Evolutionary conservation across 176 grass and related monocot species (phyloP).

Genomic region (Secale cereale): DNA sequence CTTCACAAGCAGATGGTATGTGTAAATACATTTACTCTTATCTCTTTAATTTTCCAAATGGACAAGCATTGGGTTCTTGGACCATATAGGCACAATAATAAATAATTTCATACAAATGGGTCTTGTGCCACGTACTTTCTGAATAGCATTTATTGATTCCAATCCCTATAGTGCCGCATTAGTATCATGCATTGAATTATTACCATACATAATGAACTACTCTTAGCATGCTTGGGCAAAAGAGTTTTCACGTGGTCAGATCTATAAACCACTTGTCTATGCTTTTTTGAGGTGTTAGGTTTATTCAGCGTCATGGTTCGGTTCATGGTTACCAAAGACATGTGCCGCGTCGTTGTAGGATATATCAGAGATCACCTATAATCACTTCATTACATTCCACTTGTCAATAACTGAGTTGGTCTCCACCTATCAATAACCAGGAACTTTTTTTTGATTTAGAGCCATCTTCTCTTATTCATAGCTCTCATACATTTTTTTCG

Average conservation of each 20-base stretch:
- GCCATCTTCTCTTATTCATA: too few species aligned
- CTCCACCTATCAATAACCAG: too few species aligned
- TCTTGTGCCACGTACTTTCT: neutral
- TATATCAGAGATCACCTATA: too few species aligned
- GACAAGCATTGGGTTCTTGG: neutral
- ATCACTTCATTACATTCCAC: too few species aligned
- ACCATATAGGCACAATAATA: neutral
- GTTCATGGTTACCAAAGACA: too few species aligned
- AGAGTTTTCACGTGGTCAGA: neutral
- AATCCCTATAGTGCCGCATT: neutral
- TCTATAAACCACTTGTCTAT: neutral
- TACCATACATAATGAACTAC: too few species aligned
- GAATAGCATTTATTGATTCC: neutral
- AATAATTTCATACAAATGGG: neutral
- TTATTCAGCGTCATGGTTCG: too few species aligned
- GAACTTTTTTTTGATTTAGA: too few species aligned
- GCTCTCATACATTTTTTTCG: too few species aligned
- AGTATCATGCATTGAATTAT: neutral
- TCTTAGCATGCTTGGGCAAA: neutral
- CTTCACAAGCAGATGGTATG: slow-evolving; percentile 39
- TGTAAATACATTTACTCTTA: neutral
- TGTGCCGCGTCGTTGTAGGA: too few species aligned
- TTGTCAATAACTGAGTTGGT: too few species aligned
- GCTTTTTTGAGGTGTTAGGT: too few species aligned
- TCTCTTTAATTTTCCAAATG: neutral